phyloP scores from a whole-genome alignment of 495 filamentous ascomycete genomes.

The Penicillium coprophilum region DNA sequence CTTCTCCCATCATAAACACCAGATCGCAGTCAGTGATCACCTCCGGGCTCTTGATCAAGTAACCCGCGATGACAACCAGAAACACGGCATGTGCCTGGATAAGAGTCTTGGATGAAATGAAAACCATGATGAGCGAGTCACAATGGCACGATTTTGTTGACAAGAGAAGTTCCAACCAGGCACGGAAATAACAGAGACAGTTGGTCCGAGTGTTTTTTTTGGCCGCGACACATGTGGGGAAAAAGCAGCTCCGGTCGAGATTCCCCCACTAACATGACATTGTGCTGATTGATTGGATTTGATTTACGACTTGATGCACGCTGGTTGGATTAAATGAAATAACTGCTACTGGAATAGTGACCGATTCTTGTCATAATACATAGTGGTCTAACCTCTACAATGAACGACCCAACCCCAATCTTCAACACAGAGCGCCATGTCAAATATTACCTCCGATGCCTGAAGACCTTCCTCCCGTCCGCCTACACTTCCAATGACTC shows the following conservation, averaged over 20 bases:
- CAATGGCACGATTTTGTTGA: conserved; percentile 2
- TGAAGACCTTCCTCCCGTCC: conserved; percentile 75
- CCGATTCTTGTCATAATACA: background rate
- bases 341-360: background rate
- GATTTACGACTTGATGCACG: conserved; percentile 3
- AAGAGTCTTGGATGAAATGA: conserved; percentile 73
- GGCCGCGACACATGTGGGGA: conserved; percentile 22
- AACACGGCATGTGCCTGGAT: conserved; percentile 77
- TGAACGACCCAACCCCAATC: conserved; percentile 33
- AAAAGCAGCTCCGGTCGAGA: conserved; percentile 17
- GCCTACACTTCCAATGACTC: conserved; percentile 84
- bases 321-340: background rate
- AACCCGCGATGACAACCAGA: conserved; percentile 76
- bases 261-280: conserved; percentile 15
- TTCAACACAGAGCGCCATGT: conserved; percentile 74
- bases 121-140: conserved; percentile 57
- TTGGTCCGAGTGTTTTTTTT: conserved; percentile 19
- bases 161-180: conserved; percentile 8
- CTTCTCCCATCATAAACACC: conserved; percentile 79
- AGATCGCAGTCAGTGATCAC: conserved; percentile 74
- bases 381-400: conserved; percentile 13
- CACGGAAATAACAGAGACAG: conserved; percentile 1
- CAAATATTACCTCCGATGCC: conserved; percentile 89
- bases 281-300: conserved; percentile 8
- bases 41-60: conserved; percentile 71